Conservation (phyloP, 345 rosid genomes). For the Erucastrum elatum region DNA sequence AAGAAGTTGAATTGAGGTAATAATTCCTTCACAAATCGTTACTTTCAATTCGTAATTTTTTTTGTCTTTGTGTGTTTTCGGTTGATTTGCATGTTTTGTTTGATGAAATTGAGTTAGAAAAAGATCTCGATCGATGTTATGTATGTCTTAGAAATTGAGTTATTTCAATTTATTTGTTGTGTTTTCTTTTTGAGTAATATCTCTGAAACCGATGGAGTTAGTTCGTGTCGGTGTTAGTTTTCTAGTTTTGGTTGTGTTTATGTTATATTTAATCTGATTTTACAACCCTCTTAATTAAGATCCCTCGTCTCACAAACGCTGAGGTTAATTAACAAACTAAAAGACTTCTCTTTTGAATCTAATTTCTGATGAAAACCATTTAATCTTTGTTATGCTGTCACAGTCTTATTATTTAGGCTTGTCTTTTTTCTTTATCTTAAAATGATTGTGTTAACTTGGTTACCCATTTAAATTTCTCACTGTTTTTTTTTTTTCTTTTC, state of each 20-base stretch:
- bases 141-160: constrained; percentile 29
- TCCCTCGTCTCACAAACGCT: constrained; percentile 7
- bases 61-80: not conserved
- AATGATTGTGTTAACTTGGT: not conserved
- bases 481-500: not conserved
- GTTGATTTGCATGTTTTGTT: constrained; percentile 25
- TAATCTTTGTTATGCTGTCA: constrained; percentile 3
- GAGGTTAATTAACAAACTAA: not conserved
- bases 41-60: not conserved
- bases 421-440: not conserved
- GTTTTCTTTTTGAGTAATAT: not conserved
- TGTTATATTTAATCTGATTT: not conserved
- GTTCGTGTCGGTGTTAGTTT: constrained; percentile 27
- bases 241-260: not conserved
- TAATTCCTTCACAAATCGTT: not conserved
- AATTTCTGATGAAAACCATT: not conserved
- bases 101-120: not conserved
- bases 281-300: not conserved
- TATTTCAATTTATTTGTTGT: not conserved
- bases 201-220: constrained; percentile 11
- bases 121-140: constrained; percentile 12
- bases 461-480: not conserved
- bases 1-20: constrained; percentile 24
- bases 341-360: constrained; percentile 1
- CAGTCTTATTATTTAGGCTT: not conserved